Percentiles rank a stretch among this genome's conserved stretches.
phyloP scores from a whole-genome alignment of 116 monocot genomes.

The Papilionanthe hybrid region DNA sequence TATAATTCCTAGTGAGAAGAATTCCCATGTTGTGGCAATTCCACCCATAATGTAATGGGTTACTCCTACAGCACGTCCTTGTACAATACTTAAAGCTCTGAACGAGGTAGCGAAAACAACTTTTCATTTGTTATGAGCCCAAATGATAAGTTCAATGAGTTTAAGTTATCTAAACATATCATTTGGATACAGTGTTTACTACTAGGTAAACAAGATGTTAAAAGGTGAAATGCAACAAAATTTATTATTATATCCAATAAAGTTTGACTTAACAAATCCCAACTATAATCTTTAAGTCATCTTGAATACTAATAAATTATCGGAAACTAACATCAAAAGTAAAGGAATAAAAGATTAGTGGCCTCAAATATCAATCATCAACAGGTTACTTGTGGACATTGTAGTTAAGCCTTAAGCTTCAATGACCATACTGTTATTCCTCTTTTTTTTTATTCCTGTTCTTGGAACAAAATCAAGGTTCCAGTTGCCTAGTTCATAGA shows the following conservation, averaged over 20 bases:
- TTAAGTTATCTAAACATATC: neutral
- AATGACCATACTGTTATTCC: neutral
- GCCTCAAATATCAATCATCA: neutral
- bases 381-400: neutral
- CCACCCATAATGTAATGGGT: constrained; percentile 1
- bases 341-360: neutral
- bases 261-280: neutral
- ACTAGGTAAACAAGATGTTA: neutral
- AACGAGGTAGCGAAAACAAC: too few relatives aligned
- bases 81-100: constrained; percentile 10
- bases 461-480: neutral
- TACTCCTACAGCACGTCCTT: constrained; percentile 14
- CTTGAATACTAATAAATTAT: neutral
- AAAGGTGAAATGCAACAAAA: neutral
- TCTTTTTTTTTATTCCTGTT: neutral
- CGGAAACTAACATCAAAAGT: neutral
- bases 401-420: neutral
- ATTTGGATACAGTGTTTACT: neutral
- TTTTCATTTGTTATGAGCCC: too few relatives aligned
- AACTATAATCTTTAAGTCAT: neutral
- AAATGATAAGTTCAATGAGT: too few relatives aligned
- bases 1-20: constrained; percentile 1
- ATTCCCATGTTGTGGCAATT: constrained; percentile 10
- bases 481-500: neutral
- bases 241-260: neutral